Conservation (phyloP, 805 yeast genomes). For the Candida glaebosa region DNA sequence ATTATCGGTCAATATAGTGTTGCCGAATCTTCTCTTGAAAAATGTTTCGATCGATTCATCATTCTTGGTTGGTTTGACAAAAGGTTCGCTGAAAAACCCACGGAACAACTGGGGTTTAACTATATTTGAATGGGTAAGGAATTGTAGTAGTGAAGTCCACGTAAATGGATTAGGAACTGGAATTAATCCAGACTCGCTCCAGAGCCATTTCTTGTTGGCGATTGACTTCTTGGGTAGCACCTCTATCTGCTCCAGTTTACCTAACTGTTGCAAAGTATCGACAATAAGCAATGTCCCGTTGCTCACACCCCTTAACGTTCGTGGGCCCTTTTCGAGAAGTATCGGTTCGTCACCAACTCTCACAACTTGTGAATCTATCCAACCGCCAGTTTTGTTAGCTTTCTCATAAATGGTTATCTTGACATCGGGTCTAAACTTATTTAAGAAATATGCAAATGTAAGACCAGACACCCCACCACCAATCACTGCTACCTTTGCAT, state of each 20-base stretch:
- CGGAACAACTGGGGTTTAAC: constrained; percentile 11
- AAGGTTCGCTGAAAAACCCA: constrained; percentile 52
- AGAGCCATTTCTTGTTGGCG: constrained; percentile 71
- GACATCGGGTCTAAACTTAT: constrained; percentile 74
- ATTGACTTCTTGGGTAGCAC: constrained; percentile 55
- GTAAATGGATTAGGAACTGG: constrained; percentile 48
- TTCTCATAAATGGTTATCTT: constrained; percentile 61
- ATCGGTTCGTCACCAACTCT: constrained; percentile 23
- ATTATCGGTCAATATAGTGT: constrained; percentile 44
- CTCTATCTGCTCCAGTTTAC: constrained; percentile 46
- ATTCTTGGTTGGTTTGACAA: constrained; percentile 23
- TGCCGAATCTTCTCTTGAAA: constrained; percentile 66
- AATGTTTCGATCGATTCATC: constrained; percentile 78
- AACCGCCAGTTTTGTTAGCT: constrained; percentile 66
- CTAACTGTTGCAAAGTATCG: constrained; percentile 54
- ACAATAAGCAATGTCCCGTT: constrained; percentile 70
- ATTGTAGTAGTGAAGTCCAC: constrained; percentile 21
- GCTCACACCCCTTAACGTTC: constrained; percentile 82
- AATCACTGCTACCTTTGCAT: constrained; percentile 60
- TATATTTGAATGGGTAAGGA: constrained; percentile 29
- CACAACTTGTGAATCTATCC: constrained; percentile 54
- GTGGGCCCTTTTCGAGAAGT: constrained; percentile 79
- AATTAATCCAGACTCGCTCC: constrained; percentile 46
- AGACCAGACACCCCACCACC: constrained; percentile 93
- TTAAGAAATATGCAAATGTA: constrained; percentile 64